phyloP scores from a whole-genome alignment of 495 filamentous ascomycete species.

The Ramalina intermedia region DNA sequence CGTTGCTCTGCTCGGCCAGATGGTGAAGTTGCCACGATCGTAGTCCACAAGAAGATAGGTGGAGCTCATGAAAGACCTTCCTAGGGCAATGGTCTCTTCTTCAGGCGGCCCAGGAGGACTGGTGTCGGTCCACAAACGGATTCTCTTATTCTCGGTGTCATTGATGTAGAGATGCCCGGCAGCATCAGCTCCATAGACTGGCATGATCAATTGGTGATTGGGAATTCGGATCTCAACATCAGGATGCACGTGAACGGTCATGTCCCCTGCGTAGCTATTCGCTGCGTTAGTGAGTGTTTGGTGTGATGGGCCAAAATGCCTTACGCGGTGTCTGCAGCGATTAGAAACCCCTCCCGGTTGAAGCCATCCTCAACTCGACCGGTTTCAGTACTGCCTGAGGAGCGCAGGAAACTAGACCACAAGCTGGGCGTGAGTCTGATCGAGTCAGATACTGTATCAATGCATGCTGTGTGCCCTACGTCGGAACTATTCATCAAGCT shows the following conservation, averaged over 20 bases:
- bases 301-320: neutral
- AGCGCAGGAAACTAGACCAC: no score
- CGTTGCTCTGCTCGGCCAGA: constrained; percentile 1
- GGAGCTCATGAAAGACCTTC: constrained; percentile 25
- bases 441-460: no score
- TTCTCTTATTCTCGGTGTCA: constrained; percentile 12
- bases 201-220: constrained; percentile 25
- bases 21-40: constrained; percentile 2
- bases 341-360: constrained; percentile 10
- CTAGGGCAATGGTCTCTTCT: constrained; percentile 20
- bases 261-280: constrained; percentile 13
- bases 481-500: no score
- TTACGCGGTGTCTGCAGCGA: constrained; percentile 2
- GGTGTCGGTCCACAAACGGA: constrained; percentile 9
- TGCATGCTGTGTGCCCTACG: no score
- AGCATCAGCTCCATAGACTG: neutral
- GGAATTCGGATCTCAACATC: constrained; percentile 12
- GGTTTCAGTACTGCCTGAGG: constrained; percentile 10
- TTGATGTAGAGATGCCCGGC: constrained; percentile 9
- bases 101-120: constrained; percentile 16
- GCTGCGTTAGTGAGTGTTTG: no score
- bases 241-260: constrained; percentile 11
- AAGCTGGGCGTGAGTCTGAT: no score
- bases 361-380: neutral
- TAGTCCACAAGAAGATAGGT: constrained; percentile 28